Evolutionary conservation across 805 yeast species (phyloP), one percentile per base, ranked within the genome.

Genomic region (Kodamaea sagamina): DNA sequence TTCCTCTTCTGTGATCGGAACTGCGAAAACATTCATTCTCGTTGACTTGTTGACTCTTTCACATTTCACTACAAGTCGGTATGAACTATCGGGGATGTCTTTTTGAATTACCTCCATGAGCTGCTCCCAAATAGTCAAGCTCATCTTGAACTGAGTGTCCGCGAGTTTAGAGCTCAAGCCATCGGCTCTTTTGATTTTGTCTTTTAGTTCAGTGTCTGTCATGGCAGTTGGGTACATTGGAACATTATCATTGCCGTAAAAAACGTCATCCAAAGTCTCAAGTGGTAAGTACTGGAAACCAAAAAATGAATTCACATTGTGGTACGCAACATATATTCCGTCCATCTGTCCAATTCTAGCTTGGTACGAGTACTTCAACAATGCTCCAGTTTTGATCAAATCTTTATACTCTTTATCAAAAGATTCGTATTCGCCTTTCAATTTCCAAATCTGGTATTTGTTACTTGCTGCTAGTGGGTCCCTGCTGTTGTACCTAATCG

Each of bases 291-390:
- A 92, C 61, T 89, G 92, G 62, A 89, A 93, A 3, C 97, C 99
- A 63, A 92, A 88, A 53, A 90, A 77, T 37, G 81, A 69, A 22
- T 78, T 72, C 40, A 89, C 76, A 60, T 90, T 92, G 62, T 92
- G 99, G 61, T 83, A 92, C 0, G 97, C 97, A 11, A 92, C 74
- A 52, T 87, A 89, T 2, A 93, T 88, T 4, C 99, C 99, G 63
- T 90, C 97, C 98, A 93, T 92, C 54, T 86, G 82, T 2, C 98
- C 99, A 32, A 92, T 86, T 48, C 97, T 74, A 0, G 97, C 98
- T 62, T 93, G 98, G 51, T 92, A 71, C 2, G 86, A 77, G 58
- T 92, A 92, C 64, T 92, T 92, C 52, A 92, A 68, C 64, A 92
- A 65, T 0, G 93, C 84, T 2, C 72, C 74, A 1, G 92, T 78